phyloP scores from a whole-genome alignment of 495 filamentous ascomycete species.

The Penicillium taxi region DNA sequence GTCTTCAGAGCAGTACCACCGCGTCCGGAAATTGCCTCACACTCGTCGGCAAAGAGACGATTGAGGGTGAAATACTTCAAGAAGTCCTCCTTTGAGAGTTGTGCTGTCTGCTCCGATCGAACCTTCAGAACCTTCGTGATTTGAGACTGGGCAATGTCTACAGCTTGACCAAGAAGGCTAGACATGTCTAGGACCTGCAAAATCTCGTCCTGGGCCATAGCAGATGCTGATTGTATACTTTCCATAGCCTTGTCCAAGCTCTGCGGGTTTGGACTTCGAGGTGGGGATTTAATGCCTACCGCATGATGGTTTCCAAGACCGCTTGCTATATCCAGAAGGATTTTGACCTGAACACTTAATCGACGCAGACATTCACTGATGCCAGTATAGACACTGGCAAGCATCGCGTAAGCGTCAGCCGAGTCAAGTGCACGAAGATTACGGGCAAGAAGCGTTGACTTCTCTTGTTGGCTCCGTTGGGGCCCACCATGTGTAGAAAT shows the following conservation, averaged over 20 bases:
- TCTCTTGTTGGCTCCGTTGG: conserved; percentile 73
- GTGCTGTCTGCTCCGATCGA: conserved; percentile 72
- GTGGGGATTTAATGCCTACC: conserved; percentile 33
- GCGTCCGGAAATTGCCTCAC: conserved; percentile 88
- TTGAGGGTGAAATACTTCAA: conserved; percentile 90
- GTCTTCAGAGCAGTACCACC: conserved; percentile 77
- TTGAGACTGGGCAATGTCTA: conserved; percentile 87
- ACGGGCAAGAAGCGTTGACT: conserved; percentile 79
- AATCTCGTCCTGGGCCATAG: conserved; percentile 65
- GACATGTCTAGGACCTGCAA: conserved; percentile 82
- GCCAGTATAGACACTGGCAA: conserved; percentile 73
- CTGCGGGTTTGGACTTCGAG: conserved; percentile 39
- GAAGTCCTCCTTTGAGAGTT: conserved; percentile 68
- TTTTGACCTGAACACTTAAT: conserved; percentile 83
- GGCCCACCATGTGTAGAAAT: conserved; percentile 69
- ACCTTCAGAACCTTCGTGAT: conserved; percentile 88
- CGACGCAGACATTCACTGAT: conserved; percentile 81
- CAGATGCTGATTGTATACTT: conserved; percentile 16
- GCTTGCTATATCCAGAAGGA: conserved; percentile 91
- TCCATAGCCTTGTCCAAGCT: conserved; percentile 19
- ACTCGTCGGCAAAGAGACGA: conserved; percentile 90
- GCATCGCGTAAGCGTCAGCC: conserved; percentile 76
- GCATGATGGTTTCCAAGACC: conserved; percentile 45
- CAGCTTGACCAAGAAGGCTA: conserved; percentile 85
- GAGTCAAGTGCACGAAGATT: conserved; percentile 81